Base-by-base conservation (phyloP, 192 early-diverging fungal species). In the Linnemannia zychae region DNA sequence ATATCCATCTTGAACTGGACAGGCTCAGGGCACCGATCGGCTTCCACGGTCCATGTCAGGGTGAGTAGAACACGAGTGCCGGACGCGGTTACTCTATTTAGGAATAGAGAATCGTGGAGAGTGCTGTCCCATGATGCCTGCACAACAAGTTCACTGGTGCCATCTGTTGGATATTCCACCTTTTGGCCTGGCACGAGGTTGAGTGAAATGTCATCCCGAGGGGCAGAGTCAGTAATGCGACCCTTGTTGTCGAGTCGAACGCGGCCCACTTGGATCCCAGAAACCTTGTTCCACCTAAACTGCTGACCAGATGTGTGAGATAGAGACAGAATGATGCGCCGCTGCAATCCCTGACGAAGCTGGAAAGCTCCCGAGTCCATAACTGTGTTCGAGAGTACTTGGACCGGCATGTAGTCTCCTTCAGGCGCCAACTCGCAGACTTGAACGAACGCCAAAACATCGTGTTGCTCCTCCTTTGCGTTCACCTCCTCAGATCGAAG, bases 71-170 rank as follows among this genome's bases (percentile, higher is more conserved):
- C 92, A 7, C 92, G 91, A 76, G 90, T 89, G n/a, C 87, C 80
- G 17, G 92, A 82, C 36, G 78, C 71, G 0, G 95, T 96, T 13
- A 93, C 88, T 48, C 88, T 69, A 72, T 96, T 94, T 20, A 96
- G 82, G 57, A 94, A 88, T 0, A 90, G 76, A 1, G 92, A 93
- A 11, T 92, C 95, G 65, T 95, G 92, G 1, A 95, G 89, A 0
- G 95, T 94, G 16, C 93, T 94, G 68, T 96, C 95, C 95, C 95
- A 96, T 11, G 94, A 87, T 31, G 91, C 92, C 7, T 90, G 86
- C 11, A 90, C 88, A 24, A 81, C 60, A 3, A 94, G 67, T 16
- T 91, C 91, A 71, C 93, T 91, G 2, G 94, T 93, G 18, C 95
- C 95, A 71, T 95, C 92, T 4, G 74, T 82, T 0, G 92, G 88